Evolutionary conservation across 2,329 filamentous ascomycete species (phyloP).

Genomic region (Truncatella angustata): DNA sequence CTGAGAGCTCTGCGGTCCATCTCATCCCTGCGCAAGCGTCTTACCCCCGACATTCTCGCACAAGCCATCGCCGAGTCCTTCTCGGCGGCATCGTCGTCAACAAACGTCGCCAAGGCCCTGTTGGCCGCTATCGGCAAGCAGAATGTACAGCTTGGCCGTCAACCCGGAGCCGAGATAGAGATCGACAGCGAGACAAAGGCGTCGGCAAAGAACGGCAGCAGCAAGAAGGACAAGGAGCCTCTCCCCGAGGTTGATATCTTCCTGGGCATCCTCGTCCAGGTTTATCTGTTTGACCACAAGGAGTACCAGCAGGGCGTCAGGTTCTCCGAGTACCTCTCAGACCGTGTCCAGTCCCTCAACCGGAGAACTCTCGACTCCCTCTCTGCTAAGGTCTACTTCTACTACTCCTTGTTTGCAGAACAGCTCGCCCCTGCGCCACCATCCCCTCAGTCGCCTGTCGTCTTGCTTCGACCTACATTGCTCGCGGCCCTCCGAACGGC

Average conservation of each 20-base stretch:
- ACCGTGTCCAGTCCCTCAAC: slow-evolving; percentile 85
- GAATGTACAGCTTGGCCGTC: slow-evolving; percentile 59
- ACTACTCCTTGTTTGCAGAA: slow-evolving; percentile 94
- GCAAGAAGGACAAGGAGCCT: slow-evolving; percentile 65
- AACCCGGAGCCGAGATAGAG: slow-evolving; percentile 66
- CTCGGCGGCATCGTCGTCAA: slow-evolving; percentile 58
- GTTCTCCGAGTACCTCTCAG: slow-evolving; percentile 81
- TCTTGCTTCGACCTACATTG: slow-evolving; percentile 81
- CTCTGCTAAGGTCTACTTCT: slow-evolving; percentile 95
- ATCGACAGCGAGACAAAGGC: slow-evolving; percentile 62
- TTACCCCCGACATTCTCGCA: slow-evolving; percentile 77
- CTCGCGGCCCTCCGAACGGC: slow-evolving; percentile 88
- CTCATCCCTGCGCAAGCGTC: slow-evolving; percentile 89
- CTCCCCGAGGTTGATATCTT: slow-evolving; percentile 88
- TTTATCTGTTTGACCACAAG: slow-evolving; percentile 84
- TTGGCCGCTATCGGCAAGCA: slow-evolving; percentile 68
- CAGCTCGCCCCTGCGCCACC: slow-evolving; percentile 83
- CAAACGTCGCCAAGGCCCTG: slow-evolving; percentile 66
- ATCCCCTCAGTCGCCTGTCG: slow-evolving; percentile 82
- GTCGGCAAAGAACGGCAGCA: slow-evolving; percentile 50
- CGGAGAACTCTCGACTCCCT: slow-evolving; percentile 91
- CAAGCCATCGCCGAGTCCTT: slow-evolving; percentile 82
- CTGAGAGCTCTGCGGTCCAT: slow-evolving; percentile 92
- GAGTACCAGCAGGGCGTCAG: slow-evolving; percentile 75
- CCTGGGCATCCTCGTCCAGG: slow-evolving; percentile 81